phyloP scores from a whole-genome alignment of 140 eudicot species.

The Bidens hawaiensis region DNA sequence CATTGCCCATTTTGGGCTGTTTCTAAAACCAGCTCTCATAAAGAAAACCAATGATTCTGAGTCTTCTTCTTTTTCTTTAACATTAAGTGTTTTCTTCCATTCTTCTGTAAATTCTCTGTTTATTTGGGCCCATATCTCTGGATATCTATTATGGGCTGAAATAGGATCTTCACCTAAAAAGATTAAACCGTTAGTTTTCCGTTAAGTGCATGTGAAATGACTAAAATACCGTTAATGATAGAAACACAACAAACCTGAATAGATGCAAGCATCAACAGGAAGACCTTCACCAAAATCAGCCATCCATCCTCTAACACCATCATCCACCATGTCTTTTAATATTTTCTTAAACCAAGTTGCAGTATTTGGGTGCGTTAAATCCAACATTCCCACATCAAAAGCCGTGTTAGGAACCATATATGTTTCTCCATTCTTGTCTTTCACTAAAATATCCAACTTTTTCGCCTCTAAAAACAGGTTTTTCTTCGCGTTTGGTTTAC shows the following conservation, averaged over 20 bases:
- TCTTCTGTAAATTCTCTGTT: constrained; percentile 87
- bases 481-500: constrained; percentile 56
- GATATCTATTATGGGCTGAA: constrained; percentile 92
- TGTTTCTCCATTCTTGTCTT: constrained; percentile 69
- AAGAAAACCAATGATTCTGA: constrained; percentile 83
- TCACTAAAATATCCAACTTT: constrained; percentile 82
- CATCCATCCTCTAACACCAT: constrained; percentile 99
- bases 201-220: no score
- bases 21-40: constrained; percentile 96
- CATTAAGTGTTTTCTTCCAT: constrained; percentile 46
- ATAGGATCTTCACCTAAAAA: constrained; percentile 93
- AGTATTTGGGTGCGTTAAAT: constrained; percentile 80
- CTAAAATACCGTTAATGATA: not conserved
- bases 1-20: constrained; percentile 95
- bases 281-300: constrained; percentile 99
- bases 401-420: constrained; percentile 99
- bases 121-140: constrained; percentile 94
- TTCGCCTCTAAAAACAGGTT: constrained; percentile 89
- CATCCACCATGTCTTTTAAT: constrained; percentile 84
- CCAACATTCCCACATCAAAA: constrained; percentile 99
- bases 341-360: constrained; percentile 81
- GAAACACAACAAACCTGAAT: constrained; percentile 55
- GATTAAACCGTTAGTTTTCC: no score
- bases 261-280: constrained; percentile 88
- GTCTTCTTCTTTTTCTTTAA: constrained; percentile 59